Evolutionary conservation across 257 asterid species (phyloP).

Genomic region (Jacaranda copaia): DNA sequence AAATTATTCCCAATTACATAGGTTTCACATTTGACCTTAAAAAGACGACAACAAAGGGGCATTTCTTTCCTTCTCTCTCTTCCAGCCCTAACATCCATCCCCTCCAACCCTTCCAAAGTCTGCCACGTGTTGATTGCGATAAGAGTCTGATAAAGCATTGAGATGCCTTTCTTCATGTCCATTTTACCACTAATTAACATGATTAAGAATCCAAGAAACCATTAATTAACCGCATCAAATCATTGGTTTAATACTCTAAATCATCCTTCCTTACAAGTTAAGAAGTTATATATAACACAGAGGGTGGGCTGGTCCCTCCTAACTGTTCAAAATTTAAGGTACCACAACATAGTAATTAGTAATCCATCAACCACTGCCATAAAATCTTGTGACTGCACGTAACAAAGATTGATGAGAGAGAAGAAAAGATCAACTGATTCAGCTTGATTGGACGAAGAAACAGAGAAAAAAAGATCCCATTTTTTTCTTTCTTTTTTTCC

Average conservation of each 20-base stretch:
- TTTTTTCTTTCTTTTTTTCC: constrained; percentile 12
- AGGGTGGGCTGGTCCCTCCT: constrained; percentile 32
- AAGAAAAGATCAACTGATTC: constrained; percentile 13
- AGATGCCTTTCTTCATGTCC: constrained; percentile 35
- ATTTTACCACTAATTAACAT: constrained; percentile 37
- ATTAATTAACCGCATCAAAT: constrained; percentile 27
- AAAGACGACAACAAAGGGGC: neutral
- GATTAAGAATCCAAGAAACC: constrained; percentile 33
- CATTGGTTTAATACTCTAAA: constrained; percentile 24
- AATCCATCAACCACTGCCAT: constrained; percentile 22
- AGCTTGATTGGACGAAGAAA: constrained; percentile 32
- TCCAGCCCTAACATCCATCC: constrained; percentile 9
- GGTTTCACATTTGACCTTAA: neutral
- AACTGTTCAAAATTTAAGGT: constrained; percentile 34
- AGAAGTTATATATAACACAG: neutral
- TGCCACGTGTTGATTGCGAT: constrained; percentile 47
- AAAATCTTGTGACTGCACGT: constrained; percentile 43
- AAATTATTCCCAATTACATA: too few species aligned
- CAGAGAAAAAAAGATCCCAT: constrained; percentile 32
- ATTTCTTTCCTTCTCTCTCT: neutral
- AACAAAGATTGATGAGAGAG: constrained; percentile 33
- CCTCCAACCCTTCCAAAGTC: neutral
- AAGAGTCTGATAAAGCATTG: constrained; percentile 27
- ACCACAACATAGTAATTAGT: neutral
- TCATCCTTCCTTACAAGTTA: constrained; percentile 31